Percentiles rank a stretch among this genome's conserved stretches.
These are phyloP conservation scores for Funneliformis mosseae DNA, from an alignment of 192 early-diverging fungal genomes.

Conservation along the genomic window DNA sequence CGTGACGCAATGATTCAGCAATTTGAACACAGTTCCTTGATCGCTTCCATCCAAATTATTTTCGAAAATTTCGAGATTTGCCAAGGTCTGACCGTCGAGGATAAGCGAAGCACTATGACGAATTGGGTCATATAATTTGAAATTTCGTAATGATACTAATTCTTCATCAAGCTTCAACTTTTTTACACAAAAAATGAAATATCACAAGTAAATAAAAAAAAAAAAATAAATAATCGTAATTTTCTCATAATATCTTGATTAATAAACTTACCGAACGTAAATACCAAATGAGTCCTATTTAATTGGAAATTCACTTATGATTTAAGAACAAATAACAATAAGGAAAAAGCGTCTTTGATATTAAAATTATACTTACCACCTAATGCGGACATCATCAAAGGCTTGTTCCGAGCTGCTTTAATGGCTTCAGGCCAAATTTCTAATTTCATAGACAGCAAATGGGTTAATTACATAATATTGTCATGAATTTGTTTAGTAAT, in stretches of 20 bases:
- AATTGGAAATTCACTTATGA: slow-evolving; percentile 31
- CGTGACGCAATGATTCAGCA: slow-evolving; percentile 83
- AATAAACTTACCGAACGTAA: slow-evolving; percentile 67
- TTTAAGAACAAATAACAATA: no score
- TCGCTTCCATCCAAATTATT: slow-evolving; percentile 74
- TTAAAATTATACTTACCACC: slow-evolving; percentile 35
- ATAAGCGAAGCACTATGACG: slow-evolving; percentile 72
- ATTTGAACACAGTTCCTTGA: slow-evolving; percentile 80
- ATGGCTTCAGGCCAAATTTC: slow-evolving; percentile 52
- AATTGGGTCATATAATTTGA: slow-evolving; percentile 83
- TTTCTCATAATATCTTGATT: background rate
- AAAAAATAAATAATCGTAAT: background rate
- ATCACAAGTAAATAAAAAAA: no score
- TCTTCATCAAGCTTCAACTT: slow-evolving; percentile 86
- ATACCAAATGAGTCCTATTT: slow-evolving; percentile 84
- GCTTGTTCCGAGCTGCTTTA: slow-evolving; percentile 40
- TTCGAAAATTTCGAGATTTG: slow-evolving; percentile 91
- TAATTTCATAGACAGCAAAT: background rate
- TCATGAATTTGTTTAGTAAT: slow-evolving; percentile 21
- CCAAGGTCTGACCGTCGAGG: slow-evolving; percentile 91
- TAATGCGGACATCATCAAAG: slow-evolving; percentile 45
- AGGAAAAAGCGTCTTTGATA: background rate
- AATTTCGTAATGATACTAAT: slow-evolving; percentile 82
- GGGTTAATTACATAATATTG: background rate
- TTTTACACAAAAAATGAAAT: background rate